phyloP scores from a whole-genome alignment of 805 yeast genomes.

The Candida maesae region DNA sequence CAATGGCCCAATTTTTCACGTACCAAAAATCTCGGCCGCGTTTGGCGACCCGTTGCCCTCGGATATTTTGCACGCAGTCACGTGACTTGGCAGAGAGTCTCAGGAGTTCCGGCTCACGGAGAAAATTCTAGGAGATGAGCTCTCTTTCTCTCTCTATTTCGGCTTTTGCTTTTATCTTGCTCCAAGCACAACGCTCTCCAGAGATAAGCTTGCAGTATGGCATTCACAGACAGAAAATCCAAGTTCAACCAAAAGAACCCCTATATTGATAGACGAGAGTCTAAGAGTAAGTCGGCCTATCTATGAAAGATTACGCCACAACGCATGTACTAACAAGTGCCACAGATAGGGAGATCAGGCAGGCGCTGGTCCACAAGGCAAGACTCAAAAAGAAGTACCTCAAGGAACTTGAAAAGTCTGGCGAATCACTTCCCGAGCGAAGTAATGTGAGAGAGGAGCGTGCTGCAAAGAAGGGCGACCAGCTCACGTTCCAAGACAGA shows the following conservation, averaged over 20 bases:
- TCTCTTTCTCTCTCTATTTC: neutral
- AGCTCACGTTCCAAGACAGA: conserved; percentile 33
- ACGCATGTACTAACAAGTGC: conserved; percentile 20
- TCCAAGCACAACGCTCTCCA: no score
- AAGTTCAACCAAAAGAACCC: conserved; percentile 22
- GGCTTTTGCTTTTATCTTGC: no score
- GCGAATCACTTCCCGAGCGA: conserved; percentile 48
- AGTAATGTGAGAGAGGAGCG: conserved; percentile 23
- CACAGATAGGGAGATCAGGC: conserved; percentile 63
- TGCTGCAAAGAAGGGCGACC: conserved; percentile 17
- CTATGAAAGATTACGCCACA: neutral
- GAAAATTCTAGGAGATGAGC: neutral
- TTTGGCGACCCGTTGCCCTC: no score
- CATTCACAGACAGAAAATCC: conserved; percentile 5
- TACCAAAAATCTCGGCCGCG: conserved; percentile 1
- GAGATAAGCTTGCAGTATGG: no score
- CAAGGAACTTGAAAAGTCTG: conserved; percentile 73
- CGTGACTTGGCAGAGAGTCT: no score
- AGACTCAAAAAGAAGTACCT: conserved; percentile 77
- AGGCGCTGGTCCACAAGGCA: conserved; percentile 74
- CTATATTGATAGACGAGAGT: conserved; percentile 24
- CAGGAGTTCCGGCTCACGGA: neutral
- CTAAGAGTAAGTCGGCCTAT: conserved; percentile 16
- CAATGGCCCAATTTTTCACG: conserved; percentile 4
- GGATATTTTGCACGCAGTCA: neutral